Conservation (phyloP, 148 eudicot species). For the Vaccinium myrtillus region DNA sequence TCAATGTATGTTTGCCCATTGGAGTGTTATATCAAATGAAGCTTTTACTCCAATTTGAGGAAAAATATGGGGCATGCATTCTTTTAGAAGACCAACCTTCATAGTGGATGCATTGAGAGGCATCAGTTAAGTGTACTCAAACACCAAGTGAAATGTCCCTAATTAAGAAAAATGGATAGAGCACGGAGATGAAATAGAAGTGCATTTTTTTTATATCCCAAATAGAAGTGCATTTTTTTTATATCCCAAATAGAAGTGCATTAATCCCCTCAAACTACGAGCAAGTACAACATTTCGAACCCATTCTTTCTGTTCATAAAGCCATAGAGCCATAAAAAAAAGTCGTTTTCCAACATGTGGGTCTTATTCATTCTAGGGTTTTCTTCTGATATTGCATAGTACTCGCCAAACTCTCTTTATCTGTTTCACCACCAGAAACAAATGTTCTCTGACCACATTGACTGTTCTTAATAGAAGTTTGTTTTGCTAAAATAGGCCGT, state of each 20-base stretch:
- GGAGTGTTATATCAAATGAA: not conserved
- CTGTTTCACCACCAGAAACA: not conserved
- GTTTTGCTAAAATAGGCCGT: not conserved
- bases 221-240: no score
- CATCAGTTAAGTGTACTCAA: not conserved
- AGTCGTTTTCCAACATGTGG: not conserved
- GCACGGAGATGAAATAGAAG: not conserved
- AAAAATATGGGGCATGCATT: not conserved
- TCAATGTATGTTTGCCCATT: not conserved
- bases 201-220: no score
- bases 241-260: no score
- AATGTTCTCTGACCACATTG: not conserved
- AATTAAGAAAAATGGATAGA: not conserved
- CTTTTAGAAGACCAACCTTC: not conserved
- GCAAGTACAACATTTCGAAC: no score
- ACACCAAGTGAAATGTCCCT: not conserved
- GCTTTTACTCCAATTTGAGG: not conserved
- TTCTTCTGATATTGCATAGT: not conserved
- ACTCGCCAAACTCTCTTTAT: not conserved
- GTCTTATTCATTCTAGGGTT: conserved; percentile 3
- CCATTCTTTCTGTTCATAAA: not conserved
- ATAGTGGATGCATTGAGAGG: not conserved
- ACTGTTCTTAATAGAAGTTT: not conserved
- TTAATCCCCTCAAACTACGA: not conserved
- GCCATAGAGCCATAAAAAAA: not conserved